Evolutionary conservation across 2,329 filamentous ascomycete genomes (phyloP), one percentile per base, ranked within the genome.

Genomic region (Periglandula ipomoeae): DNA sequence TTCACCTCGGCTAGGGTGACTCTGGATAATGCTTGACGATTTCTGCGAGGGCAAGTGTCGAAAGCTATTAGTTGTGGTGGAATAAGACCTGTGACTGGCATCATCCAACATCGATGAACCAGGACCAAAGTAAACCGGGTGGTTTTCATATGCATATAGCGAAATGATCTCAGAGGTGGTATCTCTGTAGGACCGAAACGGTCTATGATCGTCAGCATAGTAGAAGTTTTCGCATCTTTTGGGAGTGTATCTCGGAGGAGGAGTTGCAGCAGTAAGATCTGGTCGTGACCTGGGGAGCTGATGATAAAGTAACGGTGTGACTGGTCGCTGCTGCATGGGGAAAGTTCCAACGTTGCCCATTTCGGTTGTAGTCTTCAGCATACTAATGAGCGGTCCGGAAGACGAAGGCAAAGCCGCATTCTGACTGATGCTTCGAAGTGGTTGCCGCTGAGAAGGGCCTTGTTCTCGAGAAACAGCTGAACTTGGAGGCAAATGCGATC

Each of bases 321-420:
- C 64, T 9, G 52, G 27, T 34, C 53, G 46, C 3, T 57, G 55
- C 32, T 56, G 71, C 55, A 80, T 78, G 46, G 75, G 79, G 60
- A 82, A 82, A 44, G 76, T 64, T 4, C 78, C 79, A 54, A 81
- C 79, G 55, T 84, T 78, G n/a, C 80, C 79, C 8, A 79, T 81
- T 58, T 84, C 81, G 1, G 79, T 83, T 1, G 77, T 82, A 3
- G 75, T 83, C 64, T 78, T 83, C 50, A 84, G 67, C 80, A 84
- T 82, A 60, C 78, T 75, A 55, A 81, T 74, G n/a, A 82, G 64
- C 2, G 75, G 75, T 5, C 73, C 76, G 0, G 78, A 75, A 1
- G 69, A 75, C 41, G 64, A 67, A 13, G 74, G 66, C 45, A 74
- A 62, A 24, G 61, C 59, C 26, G 64, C 58, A 48, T 71, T 71